Evolutionary conservation across 345 rosid genomes (phyloP).

Genomic region (Sisymbrium altissimum): DNA sequence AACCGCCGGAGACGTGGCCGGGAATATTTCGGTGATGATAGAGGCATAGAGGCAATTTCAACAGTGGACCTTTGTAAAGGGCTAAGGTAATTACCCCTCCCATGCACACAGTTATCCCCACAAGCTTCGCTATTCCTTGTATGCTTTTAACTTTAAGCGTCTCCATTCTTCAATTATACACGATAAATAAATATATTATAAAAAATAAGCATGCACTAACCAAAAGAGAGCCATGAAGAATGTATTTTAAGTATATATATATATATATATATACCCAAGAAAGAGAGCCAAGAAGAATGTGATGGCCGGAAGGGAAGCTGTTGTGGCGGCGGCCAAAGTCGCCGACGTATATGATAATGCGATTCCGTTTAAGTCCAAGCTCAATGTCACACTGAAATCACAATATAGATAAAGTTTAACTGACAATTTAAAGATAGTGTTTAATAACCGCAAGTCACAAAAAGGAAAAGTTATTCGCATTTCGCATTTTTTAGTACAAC

Average conservation of each 20-base stretch:
- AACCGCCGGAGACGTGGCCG: constrained; percentile 39
- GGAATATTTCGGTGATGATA: constrained; percentile 26
- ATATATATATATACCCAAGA: constrained; percentile 71
- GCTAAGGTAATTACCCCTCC: constrained; percentile 68
- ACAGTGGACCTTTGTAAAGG: constrained; percentile 70
- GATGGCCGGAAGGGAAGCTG: constrained; percentile 80
- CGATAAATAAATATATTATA: not conserved
- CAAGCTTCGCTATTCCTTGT: constrained; percentile 65
- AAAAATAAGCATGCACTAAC: not conserved
- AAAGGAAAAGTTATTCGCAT: not conserved
- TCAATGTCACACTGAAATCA: constrained; percentile 51
- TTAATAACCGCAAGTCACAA: not conserved
- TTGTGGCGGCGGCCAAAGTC: constrained; percentile 81
- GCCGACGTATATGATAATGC: constrained; percentile 76
- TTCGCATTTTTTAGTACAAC: not conserved
- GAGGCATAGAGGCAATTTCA: constrained; percentile 41
- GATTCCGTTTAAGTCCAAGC: constrained; percentile 61
- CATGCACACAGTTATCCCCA: constrained; percentile 59
- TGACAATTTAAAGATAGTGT: not conserved
- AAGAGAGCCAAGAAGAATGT: constrained; percentile 86
- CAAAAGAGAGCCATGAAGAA: constrained; percentile 66
- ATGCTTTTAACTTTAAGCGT: constrained; percentile 47
- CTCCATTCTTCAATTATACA: constrained; percentile 54
- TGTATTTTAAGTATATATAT: not conserved
- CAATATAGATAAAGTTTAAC: not conserved